Conservation (phyloP, 345 rosid genomes). For the Eucalyptus marginata region DNA sequence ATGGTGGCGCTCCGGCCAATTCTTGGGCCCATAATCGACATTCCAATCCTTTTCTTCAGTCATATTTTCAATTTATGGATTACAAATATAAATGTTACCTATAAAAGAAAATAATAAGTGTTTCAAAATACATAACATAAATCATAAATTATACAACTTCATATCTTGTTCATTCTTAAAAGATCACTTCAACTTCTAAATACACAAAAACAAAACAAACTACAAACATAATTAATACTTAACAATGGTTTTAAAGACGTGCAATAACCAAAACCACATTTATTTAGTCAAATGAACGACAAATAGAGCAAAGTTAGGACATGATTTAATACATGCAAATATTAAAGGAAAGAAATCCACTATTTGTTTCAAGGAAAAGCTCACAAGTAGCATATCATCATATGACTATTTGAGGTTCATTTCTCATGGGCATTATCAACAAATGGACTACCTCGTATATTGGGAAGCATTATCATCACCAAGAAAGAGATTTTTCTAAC, state of each 20-base stretch:
- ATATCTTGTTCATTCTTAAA: too few species aligned
- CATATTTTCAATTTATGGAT: neutral
- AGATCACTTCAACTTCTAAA: too few species aligned
- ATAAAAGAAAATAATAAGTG: neutral
- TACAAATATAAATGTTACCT: neutral
- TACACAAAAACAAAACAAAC: too few species aligned
- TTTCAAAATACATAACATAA: too few species aligned
- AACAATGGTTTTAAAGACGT: too few species aligned
- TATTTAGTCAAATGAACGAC: neutral
- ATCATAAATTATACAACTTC: too few species aligned
- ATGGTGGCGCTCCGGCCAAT: too few species aligned
- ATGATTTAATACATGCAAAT: neutral
- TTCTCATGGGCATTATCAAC: neutral
- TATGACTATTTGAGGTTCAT: neutral
- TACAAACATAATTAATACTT: too few species aligned
- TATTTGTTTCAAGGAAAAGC: neutral
- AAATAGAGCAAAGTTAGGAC: neutral
- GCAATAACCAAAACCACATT: neutral
- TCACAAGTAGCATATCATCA: neutral
- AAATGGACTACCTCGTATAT: neutral
- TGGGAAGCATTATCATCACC: neutral
- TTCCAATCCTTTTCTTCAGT: neutral
- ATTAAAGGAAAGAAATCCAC: neutral
- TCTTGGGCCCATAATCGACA: too few species aligned
- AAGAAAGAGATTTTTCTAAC: neutral